A percentile compares a stretch with the other conserved stretches of the same genome.
phyloP scores from a whole-genome alignment of 2,329 filamentous ascomycete genomes.

The Phyllosticta citriasiana region DNA sequence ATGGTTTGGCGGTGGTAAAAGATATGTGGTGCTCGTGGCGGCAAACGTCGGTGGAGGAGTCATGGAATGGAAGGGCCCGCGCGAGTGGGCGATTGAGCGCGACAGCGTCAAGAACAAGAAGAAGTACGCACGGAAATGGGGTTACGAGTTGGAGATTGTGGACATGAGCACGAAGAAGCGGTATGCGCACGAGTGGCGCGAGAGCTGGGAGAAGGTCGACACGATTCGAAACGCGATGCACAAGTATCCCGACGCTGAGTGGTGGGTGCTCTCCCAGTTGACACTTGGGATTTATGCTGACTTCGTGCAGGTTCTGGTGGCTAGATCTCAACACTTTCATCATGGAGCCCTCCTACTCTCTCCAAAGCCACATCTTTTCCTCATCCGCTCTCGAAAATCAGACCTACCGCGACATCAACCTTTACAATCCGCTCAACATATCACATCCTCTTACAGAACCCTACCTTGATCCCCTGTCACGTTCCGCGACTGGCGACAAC shows the following conservation, averaged over 20 bases:
- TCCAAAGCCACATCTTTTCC: conserved; percentile 86
- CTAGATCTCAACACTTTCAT: conserved; percentile 94
- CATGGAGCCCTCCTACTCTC: conserved; percentile 88
- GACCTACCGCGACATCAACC: conserved; percentile 91
- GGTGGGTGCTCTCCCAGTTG: conserved; percentile 47
- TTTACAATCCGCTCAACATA: conserved; percentile 92
- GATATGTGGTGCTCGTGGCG: conserved; percentile 85
- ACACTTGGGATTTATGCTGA: not conserved
- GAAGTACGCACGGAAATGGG: conserved; percentile 77
- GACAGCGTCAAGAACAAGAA: conserved; percentile 95
- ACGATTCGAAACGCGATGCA: conserved; percentile 77
- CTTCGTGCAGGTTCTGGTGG: conserved; percentile 89
- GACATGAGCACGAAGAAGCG: conserved; percentile 99
- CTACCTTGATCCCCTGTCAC: conserved; percentile 67
- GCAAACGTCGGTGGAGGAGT: conserved; percentile 94
- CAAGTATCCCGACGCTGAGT: conserved; percentile 93
- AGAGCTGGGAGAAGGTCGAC: conserved; percentile 99
- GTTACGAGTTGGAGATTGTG: conserved; percentile 90
- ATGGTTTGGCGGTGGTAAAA: conserved; percentile 72
- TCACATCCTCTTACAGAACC: conserved; percentile 64
- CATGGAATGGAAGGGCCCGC: conserved; percentile 97
- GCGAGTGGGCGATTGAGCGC: conserved; percentile 96
- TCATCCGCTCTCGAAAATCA: conserved; percentile 60
- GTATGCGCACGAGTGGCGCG: conserved; percentile 97
- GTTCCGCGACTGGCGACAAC: conserved; percentile 67